Conservation (phyloP, 176 grass and related monocot species). For the Triticum urartu region DNA sequence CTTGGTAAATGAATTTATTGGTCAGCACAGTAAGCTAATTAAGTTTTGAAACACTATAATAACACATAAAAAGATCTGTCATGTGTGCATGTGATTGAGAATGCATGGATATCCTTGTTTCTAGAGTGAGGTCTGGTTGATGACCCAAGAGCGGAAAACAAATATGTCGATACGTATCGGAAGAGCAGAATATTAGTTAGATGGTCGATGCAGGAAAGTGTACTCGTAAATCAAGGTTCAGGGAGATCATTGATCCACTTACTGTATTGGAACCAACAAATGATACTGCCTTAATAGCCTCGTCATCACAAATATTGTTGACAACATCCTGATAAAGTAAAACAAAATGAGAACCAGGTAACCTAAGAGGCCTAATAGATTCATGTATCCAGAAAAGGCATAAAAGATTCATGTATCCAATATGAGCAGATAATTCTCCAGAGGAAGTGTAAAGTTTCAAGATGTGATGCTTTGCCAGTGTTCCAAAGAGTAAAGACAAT, state of each 20-base stretch:
- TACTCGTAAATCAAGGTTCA: conserved; percentile 8
- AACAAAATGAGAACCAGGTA: conserved; percentile 30
- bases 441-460: conserved; percentile 1
- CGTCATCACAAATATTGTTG: conserved; percentile 97
- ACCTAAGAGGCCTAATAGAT: not conserved
- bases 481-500: not conserved
- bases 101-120: not conserved
- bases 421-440: conserved; percentile 1
- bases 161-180: not conserved
- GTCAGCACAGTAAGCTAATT: not conserved
- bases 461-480: not conserved
- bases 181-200: not conserved
- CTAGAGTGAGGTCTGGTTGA: not conserved
- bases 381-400: not conserved
- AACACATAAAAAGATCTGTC: not conserved
- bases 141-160: not conserved
- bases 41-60: not conserved
- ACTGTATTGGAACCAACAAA: conserved; percentile 99
- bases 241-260: conserved; percentile 35
- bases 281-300: conserved; percentile 90
- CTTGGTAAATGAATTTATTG: not conserved
- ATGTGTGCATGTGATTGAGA: not conserved
- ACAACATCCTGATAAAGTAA: conserved; percentile 72
- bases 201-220: not conserved
- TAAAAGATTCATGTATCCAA: not conserved